Evolutionary conservation across 202 grass and related monocot genomes (phyloP).

Genomic region (Sporobolus alterniflorus): DNA sequence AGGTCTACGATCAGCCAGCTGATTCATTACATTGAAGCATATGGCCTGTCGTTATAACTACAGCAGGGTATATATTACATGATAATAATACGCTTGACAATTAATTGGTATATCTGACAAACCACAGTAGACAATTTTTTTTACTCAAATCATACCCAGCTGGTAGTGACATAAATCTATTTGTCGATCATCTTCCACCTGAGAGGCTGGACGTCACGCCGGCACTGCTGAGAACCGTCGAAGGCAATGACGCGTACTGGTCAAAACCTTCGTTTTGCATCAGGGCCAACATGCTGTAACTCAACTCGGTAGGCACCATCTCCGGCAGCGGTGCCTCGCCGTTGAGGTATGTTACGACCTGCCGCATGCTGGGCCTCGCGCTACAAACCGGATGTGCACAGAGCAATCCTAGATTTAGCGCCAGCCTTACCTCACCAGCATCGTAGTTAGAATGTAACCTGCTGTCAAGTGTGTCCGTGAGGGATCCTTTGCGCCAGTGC

Average conservation of each 20-base stretch:
- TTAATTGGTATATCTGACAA: too few relatives aligned
- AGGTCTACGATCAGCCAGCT: too few relatives aligned
- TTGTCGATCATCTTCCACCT: slow-evolving; percentile 12
- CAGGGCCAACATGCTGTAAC: neutral
- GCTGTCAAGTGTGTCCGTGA: slow-evolving; percentile 33
- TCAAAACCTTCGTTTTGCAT: slow-evolving; percentile 38
- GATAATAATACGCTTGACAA: too few relatives aligned
- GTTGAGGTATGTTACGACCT: slow-evolving; percentile 42
- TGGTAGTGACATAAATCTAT: too few relatives aligned
- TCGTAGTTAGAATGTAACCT: slow-evolving; percentile 23
- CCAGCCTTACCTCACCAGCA: slow-evolving; percentile 16
- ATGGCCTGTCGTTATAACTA: too few relatives aligned
- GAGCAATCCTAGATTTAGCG: slow-evolving; percentile 38
- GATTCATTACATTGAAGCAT: too few relatives aligned
- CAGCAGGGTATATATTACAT: too few relatives aligned
- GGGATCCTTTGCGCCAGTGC: slow-evolving; percentile 38
- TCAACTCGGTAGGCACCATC: slow-evolving; percentile 24
- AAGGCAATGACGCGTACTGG: neutral
- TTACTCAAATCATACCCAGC: too few relatives aligned
- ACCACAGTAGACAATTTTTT: too few relatives aligned
- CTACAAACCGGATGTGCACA: slow-evolving; percentile 41
- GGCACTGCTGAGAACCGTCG: neutral
- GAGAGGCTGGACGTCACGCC: neutral
- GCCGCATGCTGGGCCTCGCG: slow-evolving; percentile 45
- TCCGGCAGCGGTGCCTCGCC: slow-evolving; percentile 25